These are phyloP conservation scores for Colletotrichum chlorophyti DNA, from an alignment of 2,329 filamentous ascomycete species.

Conservation along the genomic window DNA sequence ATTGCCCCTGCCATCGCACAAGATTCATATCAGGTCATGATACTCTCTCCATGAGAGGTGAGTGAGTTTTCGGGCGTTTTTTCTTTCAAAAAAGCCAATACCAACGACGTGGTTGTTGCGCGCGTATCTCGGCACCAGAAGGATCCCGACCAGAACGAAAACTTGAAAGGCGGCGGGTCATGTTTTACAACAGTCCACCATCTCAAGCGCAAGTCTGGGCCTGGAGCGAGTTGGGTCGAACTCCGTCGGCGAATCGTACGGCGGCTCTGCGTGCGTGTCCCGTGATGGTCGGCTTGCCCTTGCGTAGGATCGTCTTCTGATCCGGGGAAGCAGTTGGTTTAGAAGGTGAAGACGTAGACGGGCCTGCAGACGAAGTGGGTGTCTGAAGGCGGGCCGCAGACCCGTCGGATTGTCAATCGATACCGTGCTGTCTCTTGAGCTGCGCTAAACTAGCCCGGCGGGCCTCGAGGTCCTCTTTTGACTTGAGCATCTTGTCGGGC, in stretches of 20 bases:
- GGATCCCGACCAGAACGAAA: conserved; percentile 26
- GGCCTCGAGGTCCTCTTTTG: conserved; percentile 91
- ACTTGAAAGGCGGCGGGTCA: conserved; percentile 22
- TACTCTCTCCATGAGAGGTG: conserved; percentile 29
- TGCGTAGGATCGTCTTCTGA: conserved; percentile 52
- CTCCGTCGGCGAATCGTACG: conserved; percentile 50
- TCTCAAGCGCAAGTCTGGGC: conserved; percentile 47
- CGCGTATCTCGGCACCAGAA: conserved; percentile 9
- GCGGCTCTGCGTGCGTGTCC: conserved; percentile 45
- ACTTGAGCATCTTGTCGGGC: conserved; percentile 74
- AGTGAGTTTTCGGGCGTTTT: conserved; percentile 30
- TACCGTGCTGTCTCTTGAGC: conserved; percentile 96
- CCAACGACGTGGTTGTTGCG: conserved; percentile 24
- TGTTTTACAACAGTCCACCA: conserved; percentile 20
- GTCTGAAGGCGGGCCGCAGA: conserved; percentile 58
- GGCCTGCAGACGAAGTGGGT: conserved; percentile 63
- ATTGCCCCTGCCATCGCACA: conserved; percentile 27
- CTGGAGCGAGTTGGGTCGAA: conserved; percentile 38
- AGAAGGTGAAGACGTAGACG: conserved; percentile 57
- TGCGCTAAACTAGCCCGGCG: conserved; percentile 97
- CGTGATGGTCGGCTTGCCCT: conserved; percentile 46
- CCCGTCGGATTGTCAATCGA: conserved; percentile 92
- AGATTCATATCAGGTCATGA: conserved; percentile 31
- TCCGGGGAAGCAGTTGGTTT: conserved; percentile 43
- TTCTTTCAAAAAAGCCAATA: conserved; percentile 27